These are phyloP conservation scores for Naganishia kalamii DNA, from an alignment of 768 basidiomycete genomes.

Conservation along the genomic window DNA sequence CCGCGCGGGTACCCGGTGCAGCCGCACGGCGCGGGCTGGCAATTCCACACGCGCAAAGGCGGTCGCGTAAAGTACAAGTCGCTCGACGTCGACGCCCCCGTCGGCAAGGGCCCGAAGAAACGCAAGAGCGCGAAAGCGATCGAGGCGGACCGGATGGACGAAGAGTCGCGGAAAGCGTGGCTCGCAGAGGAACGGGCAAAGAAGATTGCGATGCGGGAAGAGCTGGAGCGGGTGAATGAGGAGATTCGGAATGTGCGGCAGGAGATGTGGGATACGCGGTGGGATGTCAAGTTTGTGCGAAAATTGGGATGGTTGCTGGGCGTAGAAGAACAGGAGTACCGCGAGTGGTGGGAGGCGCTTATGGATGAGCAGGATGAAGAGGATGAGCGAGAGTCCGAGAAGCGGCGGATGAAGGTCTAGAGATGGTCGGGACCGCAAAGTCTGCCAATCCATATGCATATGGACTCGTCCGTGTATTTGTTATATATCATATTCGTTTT, in stretches of 20 bases:
- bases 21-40: conserved; percentile 1
- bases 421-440: background rate
- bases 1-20: background rate
- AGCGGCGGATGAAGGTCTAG: conserved; percentile 5
- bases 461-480: too few species aligned
- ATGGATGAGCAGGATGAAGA: conserved; percentile 4
- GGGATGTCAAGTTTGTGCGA: conserved; percentile 3
- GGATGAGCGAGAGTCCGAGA: background rate
- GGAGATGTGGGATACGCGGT: conserved; percentile 1
- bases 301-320: conserved; percentile 2
- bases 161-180: background rate
- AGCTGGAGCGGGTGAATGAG: background rate
- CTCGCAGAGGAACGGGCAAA: conserved; percentile 6
- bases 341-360: conserved; percentile 14
- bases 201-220: conserved; percentile 3
- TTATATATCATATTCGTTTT: background rate
- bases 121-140: conserved; percentile 9
- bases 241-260: background rate
- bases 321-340: conserved; percentile 1
- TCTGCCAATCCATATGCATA: background rate
- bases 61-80: background rate
- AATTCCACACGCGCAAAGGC: background rate
- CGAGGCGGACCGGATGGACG: background rate
- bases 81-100: background rate
- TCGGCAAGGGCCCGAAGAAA: background rate